phyloP scores from a whole-genome alignment of 2,329 filamentous ascomycete species.

The Madurella mycetomatis region DNA sequence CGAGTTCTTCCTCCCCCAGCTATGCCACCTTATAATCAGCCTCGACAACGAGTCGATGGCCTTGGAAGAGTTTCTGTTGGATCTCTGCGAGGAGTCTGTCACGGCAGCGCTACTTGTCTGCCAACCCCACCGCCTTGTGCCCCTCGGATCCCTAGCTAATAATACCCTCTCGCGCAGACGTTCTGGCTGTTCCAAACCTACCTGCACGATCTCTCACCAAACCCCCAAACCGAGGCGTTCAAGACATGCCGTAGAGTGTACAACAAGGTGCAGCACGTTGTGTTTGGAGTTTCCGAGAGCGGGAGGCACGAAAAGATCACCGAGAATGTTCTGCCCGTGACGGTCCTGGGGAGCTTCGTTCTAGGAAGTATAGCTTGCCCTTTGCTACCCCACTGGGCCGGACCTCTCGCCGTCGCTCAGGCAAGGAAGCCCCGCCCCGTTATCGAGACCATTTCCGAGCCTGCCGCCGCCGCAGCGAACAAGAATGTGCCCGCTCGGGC shows the following conservation, averaged over 20 bases:
- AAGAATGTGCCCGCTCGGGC: conserved; percentile 57
- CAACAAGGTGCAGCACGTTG: conserved; percentile 84
- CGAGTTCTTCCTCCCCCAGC: conserved; percentile 84
- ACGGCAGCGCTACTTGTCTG: conserved; percentile 76
- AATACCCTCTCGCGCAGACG: conserved; percentile 49
- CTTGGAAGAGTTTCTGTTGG: conserved; percentile 79
- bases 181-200: conserved; percentile 91
- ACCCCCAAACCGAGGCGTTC: conserved; percentile 72
- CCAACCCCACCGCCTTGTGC: conserved; percentile 19
- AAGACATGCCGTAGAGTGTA: conserved; percentile 79
- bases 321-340: conserved; percentile 76
- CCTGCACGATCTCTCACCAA: conserved; percentile 71
- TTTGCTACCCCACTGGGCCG: conserved; percentile 70
- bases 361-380: conserved; percentile 72
- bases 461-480: conserved; percentile 36
- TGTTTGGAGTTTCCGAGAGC: conserved; percentile 71
- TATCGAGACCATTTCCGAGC: conserved; percentile 58
- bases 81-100: conserved; percentile 82
- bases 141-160: conserved; percentile 20
- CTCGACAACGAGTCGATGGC: conserved; percentile 91
- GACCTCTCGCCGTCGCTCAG: conserved; percentile 76
- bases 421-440: conserved; percentile 67
- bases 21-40: conserved; percentile 84
- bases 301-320: conserved; percentile 69
- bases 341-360: conserved; percentile 75